Evolutionary conservation across 129 eudicot genomes (phyloP).

Genomic region (Artemisia annua): DNA sequence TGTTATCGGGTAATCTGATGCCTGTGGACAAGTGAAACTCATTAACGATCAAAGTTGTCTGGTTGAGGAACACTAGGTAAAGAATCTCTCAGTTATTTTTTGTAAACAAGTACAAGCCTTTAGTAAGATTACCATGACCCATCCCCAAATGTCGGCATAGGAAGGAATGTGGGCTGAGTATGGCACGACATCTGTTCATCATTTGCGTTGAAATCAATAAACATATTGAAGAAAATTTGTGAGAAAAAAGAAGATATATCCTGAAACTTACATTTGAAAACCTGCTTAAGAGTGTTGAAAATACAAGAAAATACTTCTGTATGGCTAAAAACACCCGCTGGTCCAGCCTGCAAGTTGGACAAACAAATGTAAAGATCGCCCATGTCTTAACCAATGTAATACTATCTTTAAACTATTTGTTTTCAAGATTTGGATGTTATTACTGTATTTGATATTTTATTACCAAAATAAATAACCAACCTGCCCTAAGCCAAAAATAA

Average conservation of each 20-base stretch:
- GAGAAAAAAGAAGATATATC: not conserved
- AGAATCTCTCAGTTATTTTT: not conserved
- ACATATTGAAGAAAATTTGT: not conserved
- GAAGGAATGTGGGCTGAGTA: conserved; percentile 98
- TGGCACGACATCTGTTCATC: conserved; percentile 75
- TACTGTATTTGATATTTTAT: too few species aligned
- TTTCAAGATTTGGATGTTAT: not conserved
- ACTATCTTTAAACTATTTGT: too few species aligned
- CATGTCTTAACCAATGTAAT: too few species aligned
- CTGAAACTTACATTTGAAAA: conserved; percentile 76
- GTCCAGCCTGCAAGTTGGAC: conserved; percentile 67
- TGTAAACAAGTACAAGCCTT: not conserved
- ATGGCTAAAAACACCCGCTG: conserved; percentile 88
- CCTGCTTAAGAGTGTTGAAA: conserved; percentile 89
- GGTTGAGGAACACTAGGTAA: not conserved
- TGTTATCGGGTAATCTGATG: conserved; percentile 73
- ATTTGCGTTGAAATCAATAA: not conserved
- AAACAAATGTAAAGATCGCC: too few species aligned
- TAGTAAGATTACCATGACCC: conserved; percentile 71
- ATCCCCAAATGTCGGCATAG: conserved; percentile 98
- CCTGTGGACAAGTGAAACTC: conserved; percentile 43
- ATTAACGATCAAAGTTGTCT: not conserved
- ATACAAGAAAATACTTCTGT: conserved; percentile 98
- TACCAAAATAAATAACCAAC: not conserved
- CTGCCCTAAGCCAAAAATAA: too few species aligned